Evolutionary conservation across 345 rosid species (phyloP).

Genomic region (Noccaea bulbosa): DNA sequence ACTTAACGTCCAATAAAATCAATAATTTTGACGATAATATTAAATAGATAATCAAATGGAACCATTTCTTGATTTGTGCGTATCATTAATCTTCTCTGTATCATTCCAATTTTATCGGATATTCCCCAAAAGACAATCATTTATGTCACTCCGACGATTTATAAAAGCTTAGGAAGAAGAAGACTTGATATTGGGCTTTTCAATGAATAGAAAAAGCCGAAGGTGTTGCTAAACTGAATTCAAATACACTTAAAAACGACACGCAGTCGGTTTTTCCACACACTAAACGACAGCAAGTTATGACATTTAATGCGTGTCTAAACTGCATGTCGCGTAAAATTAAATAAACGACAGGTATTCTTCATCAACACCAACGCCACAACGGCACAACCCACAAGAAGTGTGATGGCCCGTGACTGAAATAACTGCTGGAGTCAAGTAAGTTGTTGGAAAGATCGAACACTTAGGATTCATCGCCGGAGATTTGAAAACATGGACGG

Average conservation of each 20-base stretch:
- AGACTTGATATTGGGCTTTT: not conserved
- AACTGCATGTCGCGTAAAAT: not conserved
- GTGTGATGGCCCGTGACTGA: not conserved
- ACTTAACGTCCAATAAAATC: no score
- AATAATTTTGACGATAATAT: no score
- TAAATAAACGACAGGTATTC: not conserved
- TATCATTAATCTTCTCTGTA: slow-evolving; percentile 9
- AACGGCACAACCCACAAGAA: not conserved
- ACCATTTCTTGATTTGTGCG: slow-evolving; percentile 9
- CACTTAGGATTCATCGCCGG: slow-evolving; percentile 34
- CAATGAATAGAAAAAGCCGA: not conserved
- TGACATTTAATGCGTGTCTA: no score
- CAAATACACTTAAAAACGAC: not conserved
- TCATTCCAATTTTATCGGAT: not conserved
- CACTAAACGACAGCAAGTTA: not conserved
- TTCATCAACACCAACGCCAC: not conserved
- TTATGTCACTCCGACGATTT: not conserved
- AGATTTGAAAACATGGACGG: slow-evolving; percentile 37
- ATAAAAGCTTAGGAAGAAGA: not conserved
- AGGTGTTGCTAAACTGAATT: no score
- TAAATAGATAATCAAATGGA: not conserved
- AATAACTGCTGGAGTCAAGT: not conserved
- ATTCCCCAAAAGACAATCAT: not conserved
- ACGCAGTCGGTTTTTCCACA: not conserved
- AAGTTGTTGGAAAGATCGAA: not conserved